Evolutionary conservation across 106 monocot genomes (phyloP), one percentile per base, ranked within the genome.

Genomic region (Platanthera guangdongensis): DNA sequence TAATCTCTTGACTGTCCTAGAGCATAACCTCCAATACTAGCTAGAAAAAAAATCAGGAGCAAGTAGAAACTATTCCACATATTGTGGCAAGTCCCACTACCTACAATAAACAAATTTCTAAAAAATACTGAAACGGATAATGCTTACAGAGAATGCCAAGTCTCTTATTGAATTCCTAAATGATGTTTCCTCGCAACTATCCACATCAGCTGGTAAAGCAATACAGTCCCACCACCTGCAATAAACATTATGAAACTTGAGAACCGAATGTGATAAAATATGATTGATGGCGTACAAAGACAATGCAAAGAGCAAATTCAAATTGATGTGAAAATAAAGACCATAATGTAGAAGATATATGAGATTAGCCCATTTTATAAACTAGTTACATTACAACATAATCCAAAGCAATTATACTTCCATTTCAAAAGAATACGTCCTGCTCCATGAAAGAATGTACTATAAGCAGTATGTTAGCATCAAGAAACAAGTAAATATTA

Each of bases 191-290:
- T 92, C 75, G 60, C 53, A 76, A 6, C 13, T 7, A 82, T 86
- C 83, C 49, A 94, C 73, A 84, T 99, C 97, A 85, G 88, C 88
- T 7, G 97, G 97, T 76, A 94, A 81, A 73, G 97, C 87, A 88
- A 99, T 80, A 78, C 84, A 94, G 63, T 99, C 94, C 97, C 97
- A 99, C 97, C 97, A 99, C 84, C 97, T 99, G 76, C 39, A 90
- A 71, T n/a, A 82, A 78, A 79, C 9, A 22, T 72, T 19, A 46
- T 16, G 57, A 9, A 75, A 55, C 19, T 70, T 9, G 25, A 75
- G 22, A 21, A 51, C 16, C 32, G 21, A 74, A 54, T 32, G 15
- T 52, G 6, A 16, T 19, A 22, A 53, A 50, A 7, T 49, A n/a
- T 25, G 47, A 9, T 74, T 59, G 18, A 25, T 47, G 1, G 65